A percentile compares a stretch with the other conserved stretches of the same genome.
These are phyloP conservation scores for Vigna radiata DNA, from an alignment of 306 rosid species.

Conservation along the genomic window DNA sequence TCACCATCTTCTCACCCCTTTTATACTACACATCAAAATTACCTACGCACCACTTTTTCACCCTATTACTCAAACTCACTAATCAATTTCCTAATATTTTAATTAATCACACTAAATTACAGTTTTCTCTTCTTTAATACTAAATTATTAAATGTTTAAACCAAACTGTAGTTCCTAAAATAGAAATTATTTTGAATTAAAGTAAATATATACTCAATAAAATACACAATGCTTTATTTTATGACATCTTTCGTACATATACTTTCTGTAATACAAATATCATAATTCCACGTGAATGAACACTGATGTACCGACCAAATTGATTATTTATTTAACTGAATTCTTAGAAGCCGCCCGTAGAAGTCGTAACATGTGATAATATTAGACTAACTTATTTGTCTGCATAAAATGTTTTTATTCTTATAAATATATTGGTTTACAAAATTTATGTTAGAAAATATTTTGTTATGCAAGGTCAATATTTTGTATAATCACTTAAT, in stretches of 20 bases:
- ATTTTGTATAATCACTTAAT: background rate
- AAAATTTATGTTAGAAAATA: background rate
- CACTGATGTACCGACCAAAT: background rate
- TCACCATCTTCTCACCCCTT: background rate
- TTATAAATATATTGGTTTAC: background rate
- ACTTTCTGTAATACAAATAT: background rate
- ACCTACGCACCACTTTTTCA: background rate
- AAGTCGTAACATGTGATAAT: background rate
- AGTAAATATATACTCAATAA: too few species aligned
- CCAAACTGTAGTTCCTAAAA: background rate
- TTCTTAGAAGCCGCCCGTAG: background rate
- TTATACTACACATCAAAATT: slow-evolving; percentile 6
- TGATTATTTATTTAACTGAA: background rate
- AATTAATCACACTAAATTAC: background rate
- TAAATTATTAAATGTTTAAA: background rate
- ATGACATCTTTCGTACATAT: too few species aligned
- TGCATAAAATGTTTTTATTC: background rate
- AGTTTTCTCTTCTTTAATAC: too few species aligned
- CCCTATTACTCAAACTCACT: background rate
- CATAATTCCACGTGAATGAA: background rate
- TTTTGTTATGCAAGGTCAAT: background rate
- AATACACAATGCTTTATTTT: too few species aligned
- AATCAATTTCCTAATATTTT: background rate
- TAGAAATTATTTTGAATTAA: background rate
- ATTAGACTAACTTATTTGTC: background rate